Percentiles rank a stretch among this genome's conserved stretches.
Conservation (phyloP, 176 grass and related monocot species). For the Saccharum officinarum region DNA sequence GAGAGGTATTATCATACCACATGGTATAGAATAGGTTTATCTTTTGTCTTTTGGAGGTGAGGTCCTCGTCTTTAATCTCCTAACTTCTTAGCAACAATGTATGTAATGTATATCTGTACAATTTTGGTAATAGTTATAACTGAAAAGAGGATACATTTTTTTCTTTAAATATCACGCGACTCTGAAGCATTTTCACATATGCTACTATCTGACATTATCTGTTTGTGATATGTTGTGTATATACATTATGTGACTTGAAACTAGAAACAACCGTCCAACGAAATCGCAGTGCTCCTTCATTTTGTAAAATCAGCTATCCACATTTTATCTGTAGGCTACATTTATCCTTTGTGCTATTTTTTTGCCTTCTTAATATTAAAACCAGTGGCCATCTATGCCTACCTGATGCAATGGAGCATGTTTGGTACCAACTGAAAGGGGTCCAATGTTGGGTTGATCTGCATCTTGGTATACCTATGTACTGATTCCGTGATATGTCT, state of each 20-base stretch:
- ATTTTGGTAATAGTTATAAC: constrained; percentile 31
- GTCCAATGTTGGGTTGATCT: background rate
- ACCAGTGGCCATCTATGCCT: background rate
- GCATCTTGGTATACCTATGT: background rate
- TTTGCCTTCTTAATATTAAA: background rate
- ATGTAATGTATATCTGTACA: constrained; percentile 57
- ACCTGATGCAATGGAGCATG: background rate
- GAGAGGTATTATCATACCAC: constrained; percentile 24
- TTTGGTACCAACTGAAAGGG: background rate
- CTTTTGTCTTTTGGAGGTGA: constrained; percentile 36
- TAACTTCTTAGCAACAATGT: constrained; percentile 30
- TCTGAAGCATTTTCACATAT: background rate
- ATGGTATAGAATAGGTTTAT: constrained; percentile 43
- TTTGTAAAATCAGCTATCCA: background rate
- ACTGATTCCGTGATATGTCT: background rate
- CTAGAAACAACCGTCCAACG: background rate
- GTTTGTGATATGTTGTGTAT: background rate
- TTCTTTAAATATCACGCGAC: background rate
- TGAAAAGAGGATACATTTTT: background rate
- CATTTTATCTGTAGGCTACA: background rate
- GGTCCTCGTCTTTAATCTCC: background rate
- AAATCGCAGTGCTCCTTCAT: background rate
- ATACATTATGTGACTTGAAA: background rate
- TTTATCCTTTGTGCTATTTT: background rate
- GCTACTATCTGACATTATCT: background rate